Percentiles rank a stretch among this genome's conserved stretches.
These are phyloP conservation scores for Gossypium schwendimanii DNA, from an alignment of 441 rosid species.

Conservation along the genomic window DNA sequence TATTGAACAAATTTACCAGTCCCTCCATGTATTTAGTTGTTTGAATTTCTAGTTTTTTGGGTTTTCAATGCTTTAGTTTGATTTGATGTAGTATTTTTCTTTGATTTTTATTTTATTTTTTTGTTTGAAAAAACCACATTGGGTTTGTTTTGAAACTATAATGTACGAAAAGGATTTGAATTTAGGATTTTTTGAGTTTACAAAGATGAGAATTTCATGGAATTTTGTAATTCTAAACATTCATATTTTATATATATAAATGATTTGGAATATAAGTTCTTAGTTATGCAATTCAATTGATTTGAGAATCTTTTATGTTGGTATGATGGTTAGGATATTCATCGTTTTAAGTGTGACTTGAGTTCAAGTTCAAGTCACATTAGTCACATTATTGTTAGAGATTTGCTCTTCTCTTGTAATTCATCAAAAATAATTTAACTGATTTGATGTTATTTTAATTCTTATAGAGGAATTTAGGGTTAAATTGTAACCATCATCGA, in stretches of 20 bases:
- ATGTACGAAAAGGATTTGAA: background rate
- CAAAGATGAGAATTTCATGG: conserved; percentile 7
- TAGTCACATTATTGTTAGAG: no score
- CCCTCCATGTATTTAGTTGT: background rate
- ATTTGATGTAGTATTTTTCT: conserved; percentile 20
- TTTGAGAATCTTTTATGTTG: no score
- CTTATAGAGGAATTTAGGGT: background rate
- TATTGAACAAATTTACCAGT: no score
- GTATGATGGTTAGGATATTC: no score
- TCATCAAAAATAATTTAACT: background rate
- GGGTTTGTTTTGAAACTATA: background rate
- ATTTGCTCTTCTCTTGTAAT: no score
- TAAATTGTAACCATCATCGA: background rate
- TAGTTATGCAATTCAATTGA: background rate
- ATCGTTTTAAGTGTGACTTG: no score
- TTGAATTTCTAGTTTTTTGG: conserved; percentile 11
- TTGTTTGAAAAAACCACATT: background rate
- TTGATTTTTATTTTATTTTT: background rate
- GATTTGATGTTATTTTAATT: background rate
- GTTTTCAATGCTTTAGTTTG: conserved; percentile 11
- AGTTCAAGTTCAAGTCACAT: no score
- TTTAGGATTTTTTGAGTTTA: background rate
- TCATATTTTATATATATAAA: background rate
- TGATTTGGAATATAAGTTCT: background rate
- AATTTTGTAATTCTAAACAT: background rate